These are phyloP conservation scores for Nemania bipapillata DNA, from an alignment of 2,329 filamentous ascomycete species.

Conservation along the genomic window DNA sequence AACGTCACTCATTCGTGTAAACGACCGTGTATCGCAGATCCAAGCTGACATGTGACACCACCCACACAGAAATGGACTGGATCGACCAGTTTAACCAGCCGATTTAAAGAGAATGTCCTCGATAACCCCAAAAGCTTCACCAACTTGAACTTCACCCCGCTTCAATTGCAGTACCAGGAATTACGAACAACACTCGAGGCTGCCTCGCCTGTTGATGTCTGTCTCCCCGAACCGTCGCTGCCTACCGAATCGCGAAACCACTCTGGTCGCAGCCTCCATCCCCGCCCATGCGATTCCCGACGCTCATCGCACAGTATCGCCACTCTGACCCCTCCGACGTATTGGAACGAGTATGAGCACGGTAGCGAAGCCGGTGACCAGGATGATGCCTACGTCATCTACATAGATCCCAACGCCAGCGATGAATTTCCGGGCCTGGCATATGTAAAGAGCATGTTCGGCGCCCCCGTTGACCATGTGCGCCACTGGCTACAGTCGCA, in stretches of 20 bases:
- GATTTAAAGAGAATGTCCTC: slow-evolving; percentile 75
- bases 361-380: slow-evolving; percentile 74
- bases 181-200: slow-evolving; percentile 61
- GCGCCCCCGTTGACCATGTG: slow-evolving; percentile 62
- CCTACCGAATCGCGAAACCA: slow-evolving; percentile 36
- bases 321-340: slow-evolving; percentile 52
- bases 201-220: slow-evolving; percentile 53
- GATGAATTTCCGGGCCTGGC: slow-evolving; percentile 71
- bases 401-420: slow-evolving; percentile 75
- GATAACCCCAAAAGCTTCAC: slow-evolving; percentile 77
- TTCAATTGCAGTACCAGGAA: slow-evolving; percentile 63
- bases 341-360: slow-evolving; percentile 90
- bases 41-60: slow-evolving; percentile 29
- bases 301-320: slow-evolving; percentile 36
- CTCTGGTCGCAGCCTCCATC: slow-evolving; percentile 18
- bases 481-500: slow-evolving; percentile 60
- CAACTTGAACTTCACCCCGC: slow-evolving; percentile 68
- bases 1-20: slow-evolving; percentile 17
- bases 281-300: slow-evolving; percentile 8
- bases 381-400: slow-evolving; percentile 75
- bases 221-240: slow-evolving; percentile 24
- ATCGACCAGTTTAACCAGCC: slow-evolving; percentile 70
- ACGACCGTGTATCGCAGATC: slow-evolving; percentile 20
- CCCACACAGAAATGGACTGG: slow-evolving; percentile 79
- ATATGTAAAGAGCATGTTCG: slow-evolving; percentile 65